phyloP scores from a whole-genome alignment of 768 basidiomycete species.

The Gloeophyllum trabeum region DNA sequence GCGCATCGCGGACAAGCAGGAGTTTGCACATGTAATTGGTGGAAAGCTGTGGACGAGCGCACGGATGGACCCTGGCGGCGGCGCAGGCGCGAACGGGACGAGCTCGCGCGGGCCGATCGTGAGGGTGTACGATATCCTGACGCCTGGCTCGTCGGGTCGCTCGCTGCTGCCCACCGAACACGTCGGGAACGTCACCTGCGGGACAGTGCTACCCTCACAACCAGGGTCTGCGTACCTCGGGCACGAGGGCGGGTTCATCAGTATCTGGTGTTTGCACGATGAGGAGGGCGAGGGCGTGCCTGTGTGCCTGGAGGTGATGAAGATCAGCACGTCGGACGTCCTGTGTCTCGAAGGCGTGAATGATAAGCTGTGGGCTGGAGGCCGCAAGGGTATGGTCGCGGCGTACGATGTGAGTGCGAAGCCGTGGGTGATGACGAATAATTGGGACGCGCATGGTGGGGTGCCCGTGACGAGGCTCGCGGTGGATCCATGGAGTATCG shows the following conservation, averaged over 20 bases:
- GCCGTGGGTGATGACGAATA: constrained; percentile 84
- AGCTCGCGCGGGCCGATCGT: constrained; percentile 54
- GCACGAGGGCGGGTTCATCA: constrained; percentile 86
- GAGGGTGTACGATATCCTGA: constrained; percentile 69
- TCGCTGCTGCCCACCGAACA: constrained; percentile 54
- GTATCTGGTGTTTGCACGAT: constrained; percentile 59
- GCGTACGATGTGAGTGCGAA: constrained; percentile 64
- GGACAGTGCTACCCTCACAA: constrained; percentile 60
- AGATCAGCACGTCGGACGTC: constrained; percentile 74
- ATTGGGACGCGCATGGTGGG: constrained; percentile 72
- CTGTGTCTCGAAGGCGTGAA: constrained; percentile 79
- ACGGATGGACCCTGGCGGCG: constrained; percentile 29
- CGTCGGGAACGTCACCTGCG: constrained; percentile 76
- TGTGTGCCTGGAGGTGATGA: constrained; percentile 62
- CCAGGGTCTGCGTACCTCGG: constrained; percentile 69
- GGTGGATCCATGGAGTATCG: constrained; percentile 70
- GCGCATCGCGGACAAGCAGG: constrained; percentile 72
- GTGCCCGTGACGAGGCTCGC: constrained; percentile 52
- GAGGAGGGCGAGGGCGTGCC: constrained; percentile 43
- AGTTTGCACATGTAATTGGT: constrained; percentile 64
- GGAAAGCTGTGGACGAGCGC: constrained; percentile 79
- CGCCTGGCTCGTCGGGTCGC: constrained; percentile 41
- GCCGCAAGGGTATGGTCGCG: constrained; percentile 68
- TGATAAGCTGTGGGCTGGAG: constrained; percentile 79
- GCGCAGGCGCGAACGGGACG: constrained; percentile 22